Conservation (phyloP, 441 rosid genomes). For the Jatropha podagrica region DNA sequence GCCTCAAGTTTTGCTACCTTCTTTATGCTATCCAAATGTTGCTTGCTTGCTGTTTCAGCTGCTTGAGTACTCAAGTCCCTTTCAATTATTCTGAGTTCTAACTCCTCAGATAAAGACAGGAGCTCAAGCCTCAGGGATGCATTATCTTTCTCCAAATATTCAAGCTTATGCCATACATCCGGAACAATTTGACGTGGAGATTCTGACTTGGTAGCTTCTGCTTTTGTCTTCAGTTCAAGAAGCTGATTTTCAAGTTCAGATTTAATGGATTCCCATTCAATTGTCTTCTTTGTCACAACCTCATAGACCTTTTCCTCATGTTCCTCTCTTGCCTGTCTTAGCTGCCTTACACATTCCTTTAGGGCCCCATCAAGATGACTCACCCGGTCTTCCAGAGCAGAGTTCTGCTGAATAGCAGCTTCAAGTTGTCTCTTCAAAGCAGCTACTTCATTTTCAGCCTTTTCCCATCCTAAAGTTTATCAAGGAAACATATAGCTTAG, state of each 20-base stretch:
- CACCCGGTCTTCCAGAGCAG: conserved; percentile 60
- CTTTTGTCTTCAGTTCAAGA: conserved; percentile 41
- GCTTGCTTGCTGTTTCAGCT: conserved; percentile 94
- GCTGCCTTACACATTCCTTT: conserved; percentile 91
- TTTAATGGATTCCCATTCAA: conserved; percentile 60
- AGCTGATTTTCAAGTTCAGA: conserved; percentile 52
- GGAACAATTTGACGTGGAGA: conserved; percentile 26
- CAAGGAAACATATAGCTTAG: background rate
- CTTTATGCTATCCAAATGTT: conserved; percentile 81
- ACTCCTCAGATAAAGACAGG: conserved; percentile 55
- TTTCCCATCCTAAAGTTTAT: conserved; percentile 80
- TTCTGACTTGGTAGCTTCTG: conserved; percentile 37
- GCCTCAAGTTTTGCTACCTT: conserved; percentile 85
- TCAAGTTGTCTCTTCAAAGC: conserved; percentile 75
- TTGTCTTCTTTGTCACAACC: conserved; percentile 44
- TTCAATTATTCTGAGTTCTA: conserved; percentile 68
- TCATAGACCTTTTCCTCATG: conserved; percentile 65
- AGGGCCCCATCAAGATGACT: conserved; percentile 89
- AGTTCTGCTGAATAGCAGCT: conserved; percentile 44
- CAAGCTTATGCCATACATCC: conserved; percentile 50
- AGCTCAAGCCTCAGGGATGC: conserved; percentile 55
- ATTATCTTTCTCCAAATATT: conserved; percentile 59
- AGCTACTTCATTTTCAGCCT: conserved; percentile 75
- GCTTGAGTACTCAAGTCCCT: conserved; percentile 85
- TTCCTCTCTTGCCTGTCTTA: conserved; percentile 77